Evolutionary conservation across 495 filamentous ascomycete genomes (phyloP).

Genomic region (Terfezia claveryi): DNA sequence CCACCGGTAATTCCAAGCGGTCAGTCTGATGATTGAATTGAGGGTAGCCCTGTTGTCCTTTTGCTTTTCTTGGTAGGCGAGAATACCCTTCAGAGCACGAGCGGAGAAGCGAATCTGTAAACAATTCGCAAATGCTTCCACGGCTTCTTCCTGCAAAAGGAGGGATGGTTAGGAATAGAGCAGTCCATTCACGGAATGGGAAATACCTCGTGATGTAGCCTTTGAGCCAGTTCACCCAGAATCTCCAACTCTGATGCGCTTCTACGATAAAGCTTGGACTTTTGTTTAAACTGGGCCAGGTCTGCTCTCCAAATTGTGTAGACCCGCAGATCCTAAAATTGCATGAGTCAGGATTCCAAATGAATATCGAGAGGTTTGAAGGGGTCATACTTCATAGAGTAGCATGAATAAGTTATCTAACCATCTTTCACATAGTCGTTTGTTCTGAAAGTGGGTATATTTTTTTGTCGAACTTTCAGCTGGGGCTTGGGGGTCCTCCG

Average conservation of each 20-base stretch:
- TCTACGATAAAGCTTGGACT: conserved; percentile 83
- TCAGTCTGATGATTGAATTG: conserved; percentile 58
- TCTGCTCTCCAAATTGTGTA: conserved; percentile 99
- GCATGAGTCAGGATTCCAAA: not conserved
- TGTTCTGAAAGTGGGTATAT: conserved; percentile 62
- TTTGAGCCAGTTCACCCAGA: conserved; percentile 74
- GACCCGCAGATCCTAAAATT: conserved; percentile 51
- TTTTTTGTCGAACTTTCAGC: conserved; percentile 29
- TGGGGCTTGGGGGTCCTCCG: conserved; percentile 13
- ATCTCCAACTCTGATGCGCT: conserved; percentile 96
- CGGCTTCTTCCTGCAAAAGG: conserved; percentile 45
- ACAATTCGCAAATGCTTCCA: conserved; percentile 78
- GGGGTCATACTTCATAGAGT: conserved; percentile 43
- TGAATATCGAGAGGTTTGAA: not conserved
- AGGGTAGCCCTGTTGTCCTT: conserved; percentile 55
- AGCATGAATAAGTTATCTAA: conserved; percentile 99
- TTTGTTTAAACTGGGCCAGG: conserved; percentile 76
- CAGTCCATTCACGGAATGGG: not conserved
- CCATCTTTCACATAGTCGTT: conserved; percentile 92
- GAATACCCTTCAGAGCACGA: conserved; percentile 65
- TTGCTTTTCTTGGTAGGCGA: conserved; percentile 52
- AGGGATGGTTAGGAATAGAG: conserved; percentile 1
- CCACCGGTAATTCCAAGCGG: conserved; percentile 97
- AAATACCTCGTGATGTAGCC: conserved; percentile 46
- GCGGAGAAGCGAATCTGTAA: conserved; percentile 66